Percentiles rank a stretch among this genome's conserved stretches.
Evolutionary conservation across 805 yeast genomes (phyloP).

Genomic region (Priceomyces carsonii): DNA sequence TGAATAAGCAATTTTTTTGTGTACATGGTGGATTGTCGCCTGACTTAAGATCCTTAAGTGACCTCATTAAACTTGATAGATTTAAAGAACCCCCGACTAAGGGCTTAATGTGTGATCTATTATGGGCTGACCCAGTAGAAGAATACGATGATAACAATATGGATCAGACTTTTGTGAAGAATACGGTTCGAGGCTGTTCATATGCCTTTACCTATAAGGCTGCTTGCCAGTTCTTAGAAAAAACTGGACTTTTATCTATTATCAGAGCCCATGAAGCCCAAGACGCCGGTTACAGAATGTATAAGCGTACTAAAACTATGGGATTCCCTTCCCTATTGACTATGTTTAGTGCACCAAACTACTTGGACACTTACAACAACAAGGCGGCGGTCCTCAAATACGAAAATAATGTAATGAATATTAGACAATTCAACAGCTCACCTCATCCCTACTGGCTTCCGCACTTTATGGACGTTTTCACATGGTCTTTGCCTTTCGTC

Average conservation of each 20-base stretch:
- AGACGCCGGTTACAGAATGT: slow-evolving; percentile 96
- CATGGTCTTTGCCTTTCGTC: slow-evolving; percentile 97
- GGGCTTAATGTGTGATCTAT: slow-evolving; percentile 90
- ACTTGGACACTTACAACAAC: slow-evolving; percentile 87
- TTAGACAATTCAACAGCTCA: slow-evolving; percentile 86
- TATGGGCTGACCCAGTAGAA: slow-evolving; percentile 97
- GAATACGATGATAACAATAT: slow-evolving; percentile 57
- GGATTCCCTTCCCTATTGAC: slow-evolving; percentile 91
- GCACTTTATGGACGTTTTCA: slow-evolving; percentile 93
- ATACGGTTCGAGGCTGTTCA: slow-evolving; percentile 87
- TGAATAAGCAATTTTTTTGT: slow-evolving; percentile 93
- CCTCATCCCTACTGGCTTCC: slow-evolving; percentile 98
- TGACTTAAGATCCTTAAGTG: slow-evolving; percentile 68
- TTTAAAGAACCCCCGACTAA: slow-evolving; percentile 91
- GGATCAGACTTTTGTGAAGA: slow-evolving; percentile 57
- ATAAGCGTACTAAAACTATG: slow-evolving; percentile 75
- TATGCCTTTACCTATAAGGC: slow-evolving; percentile 86
- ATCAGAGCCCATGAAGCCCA: slow-evolving; percentile 98
- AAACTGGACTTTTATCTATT: slow-evolving; percentile 77
- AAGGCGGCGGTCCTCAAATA: slow-evolving; percentile 94
- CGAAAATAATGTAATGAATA: slow-evolving; percentile 90
- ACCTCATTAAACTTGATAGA: slow-evolving; percentile 68
- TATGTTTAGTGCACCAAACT: slow-evolving; percentile 93
- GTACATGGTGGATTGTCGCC: slow-evolving; percentile 97
- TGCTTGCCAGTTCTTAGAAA: slow-evolving; percentile 72